Base-by-base conservation (phyloP, 768 basidiomycete genomes). In the Suillus weaverae region DNA sequence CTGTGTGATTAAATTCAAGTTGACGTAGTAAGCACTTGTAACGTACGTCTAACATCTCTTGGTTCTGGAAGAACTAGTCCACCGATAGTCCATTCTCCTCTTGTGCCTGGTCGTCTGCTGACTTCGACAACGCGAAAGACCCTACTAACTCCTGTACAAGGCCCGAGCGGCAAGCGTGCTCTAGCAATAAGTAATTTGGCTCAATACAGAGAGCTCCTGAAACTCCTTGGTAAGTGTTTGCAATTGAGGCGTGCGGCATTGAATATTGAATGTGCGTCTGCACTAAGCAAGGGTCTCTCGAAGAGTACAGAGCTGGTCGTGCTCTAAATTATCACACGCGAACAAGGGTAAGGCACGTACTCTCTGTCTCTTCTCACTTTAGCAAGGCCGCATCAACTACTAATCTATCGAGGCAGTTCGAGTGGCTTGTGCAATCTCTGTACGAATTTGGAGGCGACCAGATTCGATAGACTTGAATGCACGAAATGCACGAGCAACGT, bases 81-180 rank as follows among this genome's bases (percentile, higher is more conserved):
- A 0, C 91, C 90, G 61, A 94, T 91, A 0, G 89, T 92, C 92
- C 92, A 94, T 70, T 94, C 90, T 2, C 90, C 90, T 70, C 87
- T 89, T 18, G 89, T 86, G 0, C 90, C 91, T 1, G 88, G 86
- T 66, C 88, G 78, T 1, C 92, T 91, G 1, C 90, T 91, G 0
- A 91, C 89, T 74, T 94, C 89, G 3, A 91, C 90, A 30, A 94
- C 82, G 68, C 91, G 87, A 76, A 95, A 94, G 0, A 94, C 93
- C 61, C 91, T 0, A 94, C 86, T 7, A 95, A 83, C 70, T 94
- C 92, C 65, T 91, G 89, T 0, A 94, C 89, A 0, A 94, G 81
- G 0, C 90, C 89, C 0, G 85, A n/a, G n/a, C n/a, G n/a, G n/a
- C n/a, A n/a, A 83, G 0, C 92, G 85, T 2, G 91, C 91, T 0